Evolutionary conservation across 495 filamentous ascomycete species (phyloP).

Genomic region (Clavariopsis aquatica): DNA sequence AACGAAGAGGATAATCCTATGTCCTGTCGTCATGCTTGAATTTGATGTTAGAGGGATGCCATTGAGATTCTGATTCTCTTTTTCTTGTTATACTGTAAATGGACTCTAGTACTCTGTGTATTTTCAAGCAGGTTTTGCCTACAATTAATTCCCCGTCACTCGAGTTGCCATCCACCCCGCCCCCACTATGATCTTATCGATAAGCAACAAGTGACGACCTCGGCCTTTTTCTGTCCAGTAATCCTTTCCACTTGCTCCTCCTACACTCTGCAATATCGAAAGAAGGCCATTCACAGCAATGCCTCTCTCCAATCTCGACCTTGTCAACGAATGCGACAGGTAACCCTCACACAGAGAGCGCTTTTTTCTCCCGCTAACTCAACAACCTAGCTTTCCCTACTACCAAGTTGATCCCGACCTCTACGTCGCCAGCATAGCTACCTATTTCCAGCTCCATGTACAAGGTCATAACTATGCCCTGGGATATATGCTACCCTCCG

Average conservation of each 20-base stretch:
- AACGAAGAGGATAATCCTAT: slow-evolving; percentile 2
- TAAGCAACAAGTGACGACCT: not conserved
- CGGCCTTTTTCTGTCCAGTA: not conserved
- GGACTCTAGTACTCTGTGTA: too few relatives aligned
- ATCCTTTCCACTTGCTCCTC: not conserved
- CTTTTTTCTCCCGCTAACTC: not conserved
- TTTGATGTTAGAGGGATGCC: too few relatives aligned
- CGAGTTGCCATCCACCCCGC: not conserved
- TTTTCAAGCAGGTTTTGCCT: not conserved
- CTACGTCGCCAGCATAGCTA: slow-evolving; percentile 42
- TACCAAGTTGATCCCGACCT: slow-evolving; percentile 42
- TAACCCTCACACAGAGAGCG: slow-evolving; percentile 5
- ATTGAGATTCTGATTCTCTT: too few relatives aligned
- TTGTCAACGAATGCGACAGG: slow-evolving; percentile 47
- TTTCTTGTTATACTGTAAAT: too few relatives aligned
- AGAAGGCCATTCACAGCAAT: slow-evolving; percentile 11
- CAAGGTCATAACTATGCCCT: slow-evolving; percentile 43
- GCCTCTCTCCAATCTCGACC: slow-evolving; percentile 42
- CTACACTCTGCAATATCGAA: too few relatives aligned
- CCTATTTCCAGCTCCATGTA: slow-evolving; percentile 46
- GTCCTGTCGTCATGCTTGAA: not conserved
- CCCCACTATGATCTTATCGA: slow-evolving; percentile 18
- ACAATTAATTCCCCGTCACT: not conserved
- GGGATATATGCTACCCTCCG: slow-evolving; percentile 54
- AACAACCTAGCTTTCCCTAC: slow-evolving; percentile 42